Conservation (phyloP, 1,139 yeast genomes). For the Suhomyces bribrorum region DNA sequence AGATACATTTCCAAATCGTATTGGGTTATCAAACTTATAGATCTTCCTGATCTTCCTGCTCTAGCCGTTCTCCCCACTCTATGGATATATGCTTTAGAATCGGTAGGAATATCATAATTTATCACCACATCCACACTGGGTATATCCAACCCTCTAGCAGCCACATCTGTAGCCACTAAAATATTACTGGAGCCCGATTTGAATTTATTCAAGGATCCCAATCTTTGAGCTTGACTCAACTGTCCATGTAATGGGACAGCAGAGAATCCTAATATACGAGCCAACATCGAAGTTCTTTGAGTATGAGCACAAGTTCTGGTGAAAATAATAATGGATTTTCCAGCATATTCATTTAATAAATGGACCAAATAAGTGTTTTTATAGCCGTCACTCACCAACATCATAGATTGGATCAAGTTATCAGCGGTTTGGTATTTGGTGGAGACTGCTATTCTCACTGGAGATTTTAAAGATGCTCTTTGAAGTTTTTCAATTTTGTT, state of each 20-base stretch:
- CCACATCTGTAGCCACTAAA: constrained; percentile 95
- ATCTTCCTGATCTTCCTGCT: constrained; percentile 94
- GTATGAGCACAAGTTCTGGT: constrained; percentile 96
- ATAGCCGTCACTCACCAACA: constrained; percentile 90
- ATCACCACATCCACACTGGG: constrained; percentile 92
- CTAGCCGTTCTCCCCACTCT: constrained; percentile 98
- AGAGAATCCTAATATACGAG: constrained; percentile 79
- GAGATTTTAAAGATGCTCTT: constrained; percentile 85
- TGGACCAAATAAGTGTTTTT: constrained; percentile 87
- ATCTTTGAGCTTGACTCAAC: constrained; percentile 84
- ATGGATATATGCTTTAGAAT: constrained; percentile 96
- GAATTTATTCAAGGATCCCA: constrained; percentile 91
- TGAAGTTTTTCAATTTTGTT: constrained; percentile 92
- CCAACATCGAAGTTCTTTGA: constrained; percentile 81
- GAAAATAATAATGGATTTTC: constrained; percentile 86
- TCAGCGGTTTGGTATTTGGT: constrained; percentile 91
- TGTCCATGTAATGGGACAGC: constrained; percentile 97
- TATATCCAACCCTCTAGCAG: constrained; percentile 96
- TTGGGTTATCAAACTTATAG: constrained; percentile 89
- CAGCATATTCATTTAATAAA: constrained; percentile 77
- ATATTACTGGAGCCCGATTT: constrained; percentile 82
- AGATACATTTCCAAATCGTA: constrained; percentile 87
- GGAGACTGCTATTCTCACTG: constrained; percentile 89
- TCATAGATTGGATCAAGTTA: constrained; percentile 82
- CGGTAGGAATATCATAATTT: constrained; percentile 95